phyloP scores from a whole-genome alignment of 2,329 filamentous ascomycete species.

The Fusarium guadeloupense region DNA sequence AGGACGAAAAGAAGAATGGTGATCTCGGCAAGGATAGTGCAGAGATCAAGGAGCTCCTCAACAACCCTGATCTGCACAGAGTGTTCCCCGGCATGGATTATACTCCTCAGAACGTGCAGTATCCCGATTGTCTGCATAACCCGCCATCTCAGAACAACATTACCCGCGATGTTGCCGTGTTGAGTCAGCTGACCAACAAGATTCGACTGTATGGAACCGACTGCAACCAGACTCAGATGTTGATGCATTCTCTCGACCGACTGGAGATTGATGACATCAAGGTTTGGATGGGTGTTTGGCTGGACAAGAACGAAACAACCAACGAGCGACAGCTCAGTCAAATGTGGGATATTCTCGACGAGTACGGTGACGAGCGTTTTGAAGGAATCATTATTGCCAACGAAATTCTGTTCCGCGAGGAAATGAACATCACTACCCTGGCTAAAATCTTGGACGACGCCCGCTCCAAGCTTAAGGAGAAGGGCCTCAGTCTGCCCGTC shows the following conservation, averaged over 20 bases:
- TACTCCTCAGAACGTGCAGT: constrained; percentile 90
- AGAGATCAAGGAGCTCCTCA: constrained; percentile 83
- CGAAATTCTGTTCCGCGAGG: constrained; percentile 79
- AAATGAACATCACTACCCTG: constrained; percentile 73
- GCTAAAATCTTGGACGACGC: constrained; percentile 72
- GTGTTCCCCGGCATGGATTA: constrained; percentile 97
- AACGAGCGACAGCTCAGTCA: constrained; percentile 83
- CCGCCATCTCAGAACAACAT: constrained; percentile 94
- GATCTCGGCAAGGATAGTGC: constrained; percentile 77
- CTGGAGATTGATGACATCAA: constrained; percentile 80
- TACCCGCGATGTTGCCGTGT: constrained; percentile 87
- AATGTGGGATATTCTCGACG: constrained; percentile 84
- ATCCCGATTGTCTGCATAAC: constrained; percentile 79
- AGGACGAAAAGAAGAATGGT: constrained; percentile 70
- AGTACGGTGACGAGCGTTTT: constrained; percentile 74
- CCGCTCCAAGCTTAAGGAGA: constrained; percentile 74
- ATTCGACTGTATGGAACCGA: constrained; percentile 93
- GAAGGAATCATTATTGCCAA: constrained; percentile 85
- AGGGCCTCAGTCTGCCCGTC: constrained; percentile 76
- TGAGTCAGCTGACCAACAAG: constrained; percentile 88
- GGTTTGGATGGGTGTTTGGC: constrained; percentile 95
- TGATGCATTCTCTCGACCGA: constrained; percentile 80
- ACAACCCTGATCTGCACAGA: constrained; percentile 84
- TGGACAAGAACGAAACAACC: constrained; percentile 83
- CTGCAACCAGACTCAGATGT: constrained; percentile 97